Conservation (phyloP, 805 yeast species). For the Teunomyces funiuensis region DNA sequence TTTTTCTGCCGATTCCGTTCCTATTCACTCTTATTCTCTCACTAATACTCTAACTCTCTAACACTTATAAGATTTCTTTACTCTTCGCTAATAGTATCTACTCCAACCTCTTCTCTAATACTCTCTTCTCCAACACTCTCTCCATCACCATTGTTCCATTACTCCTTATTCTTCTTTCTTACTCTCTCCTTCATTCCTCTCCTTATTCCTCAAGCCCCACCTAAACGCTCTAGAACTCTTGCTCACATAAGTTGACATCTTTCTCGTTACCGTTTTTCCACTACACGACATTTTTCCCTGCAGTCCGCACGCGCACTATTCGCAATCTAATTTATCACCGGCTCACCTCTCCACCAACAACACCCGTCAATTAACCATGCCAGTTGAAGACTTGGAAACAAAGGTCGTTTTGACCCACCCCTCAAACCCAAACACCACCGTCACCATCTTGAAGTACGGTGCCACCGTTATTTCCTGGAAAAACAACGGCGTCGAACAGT, state of each 20-base stretch:
- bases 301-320: no score
- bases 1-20: no score
- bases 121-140: no score
- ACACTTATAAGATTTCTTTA: no score
- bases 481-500: slow-evolving; percentile 66
- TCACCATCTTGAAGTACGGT: slow-evolving; percentile 78
- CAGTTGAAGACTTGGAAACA: slow-evolving; percentile 64
- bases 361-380: slow-evolving; percentile 36
- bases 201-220: background rate
- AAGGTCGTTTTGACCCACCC: slow-evolving; percentile 63
- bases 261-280: background rate
- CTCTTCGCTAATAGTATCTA: no score
- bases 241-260: background rate
- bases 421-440: slow-evolving; percentile 49
- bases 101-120: no score
- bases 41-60: no score
- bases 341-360: background rate
- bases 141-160: no score
- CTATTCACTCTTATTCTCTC: no score
- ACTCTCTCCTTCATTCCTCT: background rate
- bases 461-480: slow-evolving; percentile 87
- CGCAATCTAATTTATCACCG: background rate
- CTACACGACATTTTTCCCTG: background rate
- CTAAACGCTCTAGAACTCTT: background rate
- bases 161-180: no score